Evolutionary conservation across 495 filamentous ascomycete genomes (phyloP), one percentile per base, ranked within the genome.

Genomic region (Penicillium parvum): DNA sequence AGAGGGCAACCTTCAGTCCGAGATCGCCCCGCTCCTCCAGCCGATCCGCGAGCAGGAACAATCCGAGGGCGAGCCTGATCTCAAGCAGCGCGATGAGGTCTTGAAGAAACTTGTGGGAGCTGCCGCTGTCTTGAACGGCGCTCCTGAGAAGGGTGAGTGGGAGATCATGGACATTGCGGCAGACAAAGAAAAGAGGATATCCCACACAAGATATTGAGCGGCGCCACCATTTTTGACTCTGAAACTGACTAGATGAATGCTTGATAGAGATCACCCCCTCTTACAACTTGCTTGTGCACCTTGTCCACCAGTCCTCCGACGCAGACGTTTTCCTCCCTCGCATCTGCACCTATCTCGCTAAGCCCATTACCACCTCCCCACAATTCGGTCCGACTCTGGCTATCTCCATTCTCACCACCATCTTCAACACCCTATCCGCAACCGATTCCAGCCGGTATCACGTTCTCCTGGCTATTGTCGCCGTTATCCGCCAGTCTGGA

Each of bases 221-320:
- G 29, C 37, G 38, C 11, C 23, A 21, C 41, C 16, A 32, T 41
- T 46, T 47, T 23, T n/a, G n/a, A n/a, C n/a, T n/a, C n/a, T n/a
- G n/a, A 34, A 32, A 46, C 41, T 57, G 32, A 60, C 35, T 26
- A 27, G 15, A 22, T 37, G 17, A 34, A n/a, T 54, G 37, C 15
- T 28, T 17, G 20, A 43, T 51, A 84, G 91, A 97, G 67, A 91
- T 97, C 63, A 87, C 84, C 39, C 80, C 90, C 23, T 86, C 92
- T 25, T 96, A 96, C 73, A 96, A 97, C 71, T 85, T 96, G 49
- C 83, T 99, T 51, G 76, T 96, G 49, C 89, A 97, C 72, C 82
- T 99, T 18, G 75, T 94, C 55, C 77, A 85, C 50, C 88, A 94
- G 66, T 84, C 87, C 27, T 78, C 84, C 49, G 83, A 90, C 50